Base-by-base conservation (phyloP, 2,329 filamentous ascomycete genomes). In the Onygenales sp. region DNA sequence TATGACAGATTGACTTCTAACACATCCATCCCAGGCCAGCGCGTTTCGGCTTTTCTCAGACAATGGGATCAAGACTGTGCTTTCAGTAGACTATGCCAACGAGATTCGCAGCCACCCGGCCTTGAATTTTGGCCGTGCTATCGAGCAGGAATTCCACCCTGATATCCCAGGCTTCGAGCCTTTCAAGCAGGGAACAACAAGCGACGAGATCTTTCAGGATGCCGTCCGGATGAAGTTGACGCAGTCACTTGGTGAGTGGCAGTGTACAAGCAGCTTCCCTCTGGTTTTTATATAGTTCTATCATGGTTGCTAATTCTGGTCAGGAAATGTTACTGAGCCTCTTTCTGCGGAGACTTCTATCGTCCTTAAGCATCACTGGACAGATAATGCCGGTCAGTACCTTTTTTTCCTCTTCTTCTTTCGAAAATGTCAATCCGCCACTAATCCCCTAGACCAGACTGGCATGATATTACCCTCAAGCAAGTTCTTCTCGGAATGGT, bases 211-310 rank as follows among this genome's bases (percentile, higher is more conserved):
- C 9, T 46, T 63, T 10, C 54, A 54, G 27, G 57, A 63, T 49
- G 56, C 58, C 7, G 52, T 65, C 2, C 53, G 58, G 7, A 61
- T 55, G 39, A 61, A 61, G n/a, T 36, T 64, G 50, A 64, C 63
- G 0, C 61, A 59, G 14, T 53, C 42, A 1, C 51, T 63, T 5
- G 60, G 63, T 65, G 52, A 31, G 55, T 54, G 2, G 11, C 11
- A 33, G 45, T 36, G 8, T 47, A 35, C 33, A 21, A 14, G 3
- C 14, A 2, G 10, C 7, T 13, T 13, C 3, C 13, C 36, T 38
- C 32, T 31, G 2, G 4, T 11, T 13, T n/a, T 38, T 33, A 3
- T 4, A 17, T 31, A 21, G 1, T 13, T n/a, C 1, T 3, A 21
- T 32, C 21, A 2, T 9, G 4, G n/a, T 11, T 43, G 10, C 27